A percentile compares a stretch with the other conserved stretches of the same genome.
These are phyloP conservation scores for Samsoniella hepiali DNA, from an alignment of 2,329 filamentous ascomycete genomes.

Conservation along the genomic window DNA sequence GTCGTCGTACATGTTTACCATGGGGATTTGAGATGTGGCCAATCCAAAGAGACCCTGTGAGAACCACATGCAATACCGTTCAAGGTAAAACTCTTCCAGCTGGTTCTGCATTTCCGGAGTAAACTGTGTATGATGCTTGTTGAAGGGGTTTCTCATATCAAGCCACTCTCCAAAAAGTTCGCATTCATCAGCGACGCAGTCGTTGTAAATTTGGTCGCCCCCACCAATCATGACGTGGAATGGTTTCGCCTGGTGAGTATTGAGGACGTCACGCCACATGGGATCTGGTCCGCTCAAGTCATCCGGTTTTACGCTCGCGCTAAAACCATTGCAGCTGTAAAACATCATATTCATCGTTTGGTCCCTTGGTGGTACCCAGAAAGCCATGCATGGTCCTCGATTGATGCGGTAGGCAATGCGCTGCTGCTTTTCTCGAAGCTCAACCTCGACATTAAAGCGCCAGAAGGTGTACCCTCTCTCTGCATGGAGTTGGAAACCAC, in stretches of 20 bases:
- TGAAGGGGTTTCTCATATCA: conserved; percentile 70
- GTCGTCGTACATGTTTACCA: conserved; percentile 98
- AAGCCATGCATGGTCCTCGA: conserved; percentile 78
- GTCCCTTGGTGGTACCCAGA: conserved; percentile 86
- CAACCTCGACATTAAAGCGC: conserved; percentile 93
- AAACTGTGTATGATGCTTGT: conserved; percentile 78
- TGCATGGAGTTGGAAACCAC: conserved; percentile 75
- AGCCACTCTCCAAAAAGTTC: conserved; percentile 80
- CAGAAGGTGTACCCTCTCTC: conserved; percentile 92
- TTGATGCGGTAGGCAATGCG: conserved; percentile 96
- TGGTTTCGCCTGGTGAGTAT: conserved; percentile 82
- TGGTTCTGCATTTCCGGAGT: conserved; percentile 81
- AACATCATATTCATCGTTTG: conserved; percentile 99
- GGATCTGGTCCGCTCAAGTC: conserved; percentile 89
- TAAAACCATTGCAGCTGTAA: conserved; percentile 96
- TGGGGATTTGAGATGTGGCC: conserved; percentile 90
- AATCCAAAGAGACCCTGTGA: conserved; percentile 93
- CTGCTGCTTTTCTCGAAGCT: conserved; percentile 73
- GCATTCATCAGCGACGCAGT: conserved; percentile 73
- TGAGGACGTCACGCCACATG: conserved; percentile 93
- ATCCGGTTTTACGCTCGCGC: conserved; percentile 70
- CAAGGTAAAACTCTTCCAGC: conserved; percentile 81
- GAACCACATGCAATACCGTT: conserved; percentile 92
- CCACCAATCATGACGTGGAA: conserved; percentile 99
- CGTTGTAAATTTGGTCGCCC: conserved; percentile 96